phyloP scores from a whole-genome alignment of 2,329 filamentous ascomycete genomes.

The Verticillium nubilum region DNA sequence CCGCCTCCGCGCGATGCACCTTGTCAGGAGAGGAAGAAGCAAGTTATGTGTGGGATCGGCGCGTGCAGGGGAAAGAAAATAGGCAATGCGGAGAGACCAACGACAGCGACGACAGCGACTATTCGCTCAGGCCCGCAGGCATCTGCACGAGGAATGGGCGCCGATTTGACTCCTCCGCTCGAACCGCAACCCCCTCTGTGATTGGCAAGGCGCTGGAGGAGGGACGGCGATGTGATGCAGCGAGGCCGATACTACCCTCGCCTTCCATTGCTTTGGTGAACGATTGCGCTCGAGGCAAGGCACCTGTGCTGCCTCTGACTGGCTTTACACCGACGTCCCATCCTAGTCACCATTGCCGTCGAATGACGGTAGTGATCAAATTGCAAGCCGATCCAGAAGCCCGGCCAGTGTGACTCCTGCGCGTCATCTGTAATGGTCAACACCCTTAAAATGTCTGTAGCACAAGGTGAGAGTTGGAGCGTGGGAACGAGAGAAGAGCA shows the following conservation, averaged over 20 bases:
- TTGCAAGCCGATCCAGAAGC: neutral
- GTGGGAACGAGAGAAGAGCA: neutral
- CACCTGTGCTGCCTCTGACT: neutral
- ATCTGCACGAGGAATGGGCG: conserved; percentile 6
- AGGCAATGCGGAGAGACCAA: conserved; percentile 4
- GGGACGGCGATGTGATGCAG: neutral
- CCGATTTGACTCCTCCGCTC: conserved; percentile 7
- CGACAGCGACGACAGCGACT: neutral
- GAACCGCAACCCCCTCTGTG: neutral
- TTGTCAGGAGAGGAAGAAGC: neutral
- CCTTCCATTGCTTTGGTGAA: neutral
- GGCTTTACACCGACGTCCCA: neutral
- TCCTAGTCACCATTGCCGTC: neutral
- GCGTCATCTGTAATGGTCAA: neutral
- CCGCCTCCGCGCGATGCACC: neutral
- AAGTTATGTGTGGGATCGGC: conserved; percentile 5
- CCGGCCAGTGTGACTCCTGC: neutral
- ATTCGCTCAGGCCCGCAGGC: conserved; percentile 2
- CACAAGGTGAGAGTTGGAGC: neutral
- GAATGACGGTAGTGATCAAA: too few relatives aligned
- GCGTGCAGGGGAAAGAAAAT: neutral
- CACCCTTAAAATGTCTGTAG: neutral
- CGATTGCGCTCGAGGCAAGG: neutral
- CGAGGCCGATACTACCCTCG: neutral
- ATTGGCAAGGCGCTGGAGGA: neutral